These are phyloP conservation scores for Aureobasidium subglaciale DNA, from an alignment of 2,329 filamentous ascomycete species.

Conservation along the genomic window DNA sequence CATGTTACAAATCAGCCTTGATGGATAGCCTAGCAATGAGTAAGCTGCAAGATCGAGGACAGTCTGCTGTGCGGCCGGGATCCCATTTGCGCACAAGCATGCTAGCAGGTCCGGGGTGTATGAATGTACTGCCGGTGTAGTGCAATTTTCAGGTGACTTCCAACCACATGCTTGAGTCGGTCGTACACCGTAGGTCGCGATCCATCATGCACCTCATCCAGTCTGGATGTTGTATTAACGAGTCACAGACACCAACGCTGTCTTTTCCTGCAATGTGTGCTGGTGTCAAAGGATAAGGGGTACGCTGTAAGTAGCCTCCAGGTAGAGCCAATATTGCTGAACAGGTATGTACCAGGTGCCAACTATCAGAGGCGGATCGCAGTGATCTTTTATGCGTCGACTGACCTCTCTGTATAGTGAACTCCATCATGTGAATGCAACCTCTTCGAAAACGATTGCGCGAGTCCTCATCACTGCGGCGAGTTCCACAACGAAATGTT, in stretches of 20 bases:
- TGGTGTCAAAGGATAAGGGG: background rate
- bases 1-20: constrained; percentile 10
- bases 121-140: constrained; percentile 11
- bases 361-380: background rate
- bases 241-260: background rate
- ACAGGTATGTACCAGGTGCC: background rate
- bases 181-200: background rate
- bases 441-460: constrained; percentile 42
- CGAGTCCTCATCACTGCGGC: constrained; percentile 42
- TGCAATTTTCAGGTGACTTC: background rate
- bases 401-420: background rate
- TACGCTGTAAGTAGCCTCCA: background rate
- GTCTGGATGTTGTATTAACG: background rate
- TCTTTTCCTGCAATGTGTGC: background rate
- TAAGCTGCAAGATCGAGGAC: constrained; percentile 5
- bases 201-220: background rate
- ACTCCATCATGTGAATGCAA: constrained; percentile 29
- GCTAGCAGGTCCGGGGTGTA: background rate
- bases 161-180: background rate
- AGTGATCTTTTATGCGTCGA: background rate
- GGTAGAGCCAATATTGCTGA: background rate
- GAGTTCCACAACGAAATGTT: constrained; percentile 45
- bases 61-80: constrained; percentile 4
- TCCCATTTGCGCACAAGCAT: constrained; percentile 6
- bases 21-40: background rate